Conservation (phyloP, 2,329 filamentous ascomycete genomes). For the Lachnum nothofagi region DNA sequence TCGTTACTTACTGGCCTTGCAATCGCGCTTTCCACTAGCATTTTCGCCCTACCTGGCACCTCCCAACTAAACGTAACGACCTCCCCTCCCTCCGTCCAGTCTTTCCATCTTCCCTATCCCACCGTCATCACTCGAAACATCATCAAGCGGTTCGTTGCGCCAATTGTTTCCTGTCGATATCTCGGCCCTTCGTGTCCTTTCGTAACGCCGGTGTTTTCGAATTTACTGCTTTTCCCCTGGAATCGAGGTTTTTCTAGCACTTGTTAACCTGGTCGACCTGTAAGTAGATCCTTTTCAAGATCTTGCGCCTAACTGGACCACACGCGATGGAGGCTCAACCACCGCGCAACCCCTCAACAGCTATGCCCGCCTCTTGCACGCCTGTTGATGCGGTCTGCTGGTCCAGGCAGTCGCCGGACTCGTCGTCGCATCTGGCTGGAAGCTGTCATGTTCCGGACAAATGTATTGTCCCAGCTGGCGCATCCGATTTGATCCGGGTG, state of each 20-base stretch:
- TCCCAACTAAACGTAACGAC: not conserved
- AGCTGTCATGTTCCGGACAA: slow-evolving; percentile 16
- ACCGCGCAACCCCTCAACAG: slow-evolving; percentile 22
- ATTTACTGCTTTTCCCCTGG: slow-evolving; percentile 31
- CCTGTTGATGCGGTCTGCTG: slow-evolving; percentile 7
- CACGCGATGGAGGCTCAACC: slow-evolving; percentile 26
- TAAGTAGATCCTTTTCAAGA: slow-evolving; percentile 27
- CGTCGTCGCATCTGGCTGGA: slow-evolving; percentile 19
- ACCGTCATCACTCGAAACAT: slow-evolving; percentile 19
- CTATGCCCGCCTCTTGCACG: slow-evolving; percentile 8
- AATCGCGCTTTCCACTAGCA: not conserved
- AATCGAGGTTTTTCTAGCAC: slow-evolving; percentile 28
- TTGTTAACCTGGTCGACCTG: slow-evolving; percentile 28
- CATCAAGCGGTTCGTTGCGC: slow-evolving; percentile 27
- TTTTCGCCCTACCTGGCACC: not conserved
- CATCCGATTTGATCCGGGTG: slow-evolving; percentile 21
- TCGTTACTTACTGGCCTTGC: not conserved
- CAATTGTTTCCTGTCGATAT: slow-evolving; percentile 34
- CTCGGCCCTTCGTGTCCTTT: slow-evolving; percentile 33
- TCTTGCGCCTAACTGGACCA: slow-evolving; percentile 29
- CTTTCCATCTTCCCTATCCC: slow-evolving; percentile 10
- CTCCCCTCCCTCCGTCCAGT: slow-evolving; percentile 8
- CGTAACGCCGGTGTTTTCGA: slow-evolving; percentile 34
- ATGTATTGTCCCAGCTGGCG: slow-evolving; percentile 25
- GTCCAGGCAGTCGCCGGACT: slow-evolving; percentile 7